A percentile compares a stretch with the other conserved stretches of the same genome.
Evolutionary conservation across 352 stramenopile species (phyloP).

Genomic region (Phytophthora cactorum): DNA sequence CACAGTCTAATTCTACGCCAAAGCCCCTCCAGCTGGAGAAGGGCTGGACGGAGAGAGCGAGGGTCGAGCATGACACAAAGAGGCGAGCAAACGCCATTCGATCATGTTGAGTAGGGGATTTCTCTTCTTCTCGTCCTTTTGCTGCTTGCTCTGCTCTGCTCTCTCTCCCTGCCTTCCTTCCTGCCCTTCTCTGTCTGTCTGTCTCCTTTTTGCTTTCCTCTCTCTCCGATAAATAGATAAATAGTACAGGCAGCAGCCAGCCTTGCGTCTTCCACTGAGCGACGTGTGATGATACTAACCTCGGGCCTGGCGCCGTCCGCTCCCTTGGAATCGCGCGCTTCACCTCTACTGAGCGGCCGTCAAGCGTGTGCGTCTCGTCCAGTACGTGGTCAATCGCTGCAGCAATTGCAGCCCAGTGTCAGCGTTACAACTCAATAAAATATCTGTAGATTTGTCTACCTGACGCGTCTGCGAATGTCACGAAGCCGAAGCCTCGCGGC

Average conservation of each 20-base stretch:
- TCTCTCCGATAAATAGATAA: conserved; percentile 39
- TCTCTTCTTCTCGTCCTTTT: conserved; percentile 35
- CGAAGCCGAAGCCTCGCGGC: conserved; percentile 93
- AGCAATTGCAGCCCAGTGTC: conserved; percentile 8
- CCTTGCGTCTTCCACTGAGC: conserved; percentile 21
- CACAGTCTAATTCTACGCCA: conserved; percentile 25
- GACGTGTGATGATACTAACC: conserved; percentile 63
- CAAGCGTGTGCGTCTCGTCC: conserved; percentile 88
- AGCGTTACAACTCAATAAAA: conserved; percentile 10
- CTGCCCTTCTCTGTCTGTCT: conserved; percentile 39
- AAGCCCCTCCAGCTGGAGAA: conserved; percentile 40
- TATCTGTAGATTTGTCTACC: conserved; percentile 50
- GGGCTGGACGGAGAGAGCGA: conserved; percentile 42
- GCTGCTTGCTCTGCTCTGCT: conserved; percentile 32
- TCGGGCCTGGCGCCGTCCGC: conserved; percentile 68
- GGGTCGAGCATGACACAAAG: conserved; percentile 31
- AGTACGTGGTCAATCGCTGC: conserved; percentile 84
- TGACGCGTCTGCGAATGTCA: conserved; percentile 92
- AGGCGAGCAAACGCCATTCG: conserved; percentile 38
- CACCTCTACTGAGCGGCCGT: conserved; percentile 92
- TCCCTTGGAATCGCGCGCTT: conserved; percentile 92
- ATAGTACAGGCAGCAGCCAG: conserved; percentile 30
- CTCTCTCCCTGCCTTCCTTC: conserved; percentile 24
- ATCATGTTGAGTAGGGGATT: conserved; percentile 46
- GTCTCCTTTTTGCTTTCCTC: conserved; percentile 22